phyloP scores from a whole-genome alignment of 2,329 filamentous ascomycete species.

The Tympanopsis confertula region DNA sequence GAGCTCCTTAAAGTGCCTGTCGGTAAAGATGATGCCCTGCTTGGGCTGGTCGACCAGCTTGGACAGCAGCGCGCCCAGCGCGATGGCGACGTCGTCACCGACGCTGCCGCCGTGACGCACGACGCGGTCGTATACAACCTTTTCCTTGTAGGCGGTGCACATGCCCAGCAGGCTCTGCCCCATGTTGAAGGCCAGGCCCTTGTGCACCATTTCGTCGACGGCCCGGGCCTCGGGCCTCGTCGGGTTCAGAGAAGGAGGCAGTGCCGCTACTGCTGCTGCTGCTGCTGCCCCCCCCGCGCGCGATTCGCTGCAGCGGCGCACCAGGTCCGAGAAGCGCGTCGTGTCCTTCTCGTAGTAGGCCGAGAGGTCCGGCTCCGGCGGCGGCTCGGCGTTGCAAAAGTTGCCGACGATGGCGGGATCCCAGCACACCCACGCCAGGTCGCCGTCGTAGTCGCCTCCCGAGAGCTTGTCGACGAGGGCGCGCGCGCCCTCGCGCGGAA shows the following conservation, averaged over 20 bases:
- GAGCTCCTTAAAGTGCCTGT: constrained; percentile 26
- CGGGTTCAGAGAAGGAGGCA: constrained; percentile 4
- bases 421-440: constrained; percentile 70
- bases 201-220: constrained; percentile 33
- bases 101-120: constrained; percentile 39
- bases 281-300: constrained; percentile 8
- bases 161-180: constrained; percentile 45
- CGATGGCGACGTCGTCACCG: constrained; percentile 25
- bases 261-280: constrained; percentile 4
- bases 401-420: constrained; percentile 51
- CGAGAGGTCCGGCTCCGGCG: constrained; percentile 29
- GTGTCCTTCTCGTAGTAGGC: constrained; percentile 38
- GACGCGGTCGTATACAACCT: constrained; percentile 39
- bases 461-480: constrained; percentile 62
- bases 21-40: constrained; percentile 37
- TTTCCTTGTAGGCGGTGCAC: constrained; percentile 54
- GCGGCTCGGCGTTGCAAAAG: constrained; percentile 51
- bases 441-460: constrained; percentile 74
- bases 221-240: constrained; percentile 8
- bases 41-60: constrained; percentile 46
- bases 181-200: constrained; percentile 46
- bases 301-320: no score
- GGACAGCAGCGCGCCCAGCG: constrained; percentile 38
- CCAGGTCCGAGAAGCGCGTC: constrained; percentile 31
- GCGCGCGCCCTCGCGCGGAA: constrained; percentile 47